Percentiles rank a stretch among this genome's conserved stretches.
Evolutionary conservation across 805 yeast genomes (phyloP).

Genomic region (Ogataea nakhonphanomensis): DNA sequence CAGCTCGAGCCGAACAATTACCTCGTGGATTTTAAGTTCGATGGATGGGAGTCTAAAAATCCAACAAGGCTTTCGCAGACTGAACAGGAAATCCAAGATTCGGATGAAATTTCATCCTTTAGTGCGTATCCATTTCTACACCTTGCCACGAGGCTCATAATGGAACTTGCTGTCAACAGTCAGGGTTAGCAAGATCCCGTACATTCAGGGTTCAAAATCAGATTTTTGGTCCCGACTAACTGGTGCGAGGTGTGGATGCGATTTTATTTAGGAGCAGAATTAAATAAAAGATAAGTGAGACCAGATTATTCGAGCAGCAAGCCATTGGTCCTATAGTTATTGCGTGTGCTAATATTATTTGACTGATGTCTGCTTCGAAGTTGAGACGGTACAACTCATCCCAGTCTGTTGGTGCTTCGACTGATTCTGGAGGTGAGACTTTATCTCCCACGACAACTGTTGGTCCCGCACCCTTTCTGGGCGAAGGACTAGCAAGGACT

Average conservation of each 20-base stretch:
- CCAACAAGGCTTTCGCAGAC: conserved; percentile 37
- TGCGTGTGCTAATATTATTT: not conserved
- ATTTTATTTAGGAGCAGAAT: conserved; percentile 2
- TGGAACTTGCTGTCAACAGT: conserved; percentile 95
- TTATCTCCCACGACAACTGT: conserved; percentile 11
- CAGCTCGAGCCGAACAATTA: conserved; percentile 95
- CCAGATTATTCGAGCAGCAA: not conserved
- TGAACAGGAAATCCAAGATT: conserved; percentile 30
- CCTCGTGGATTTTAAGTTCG: conserved; percentile 94
- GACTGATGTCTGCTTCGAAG: conserved; percentile 3
- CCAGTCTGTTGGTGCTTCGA: conserved; percentile 4
- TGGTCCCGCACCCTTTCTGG: conserved; percentile 10
- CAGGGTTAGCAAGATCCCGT: conserved; percentile 38
- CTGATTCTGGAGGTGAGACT: conserved; percentile 6
- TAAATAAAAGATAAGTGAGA: conserved; percentile 6
- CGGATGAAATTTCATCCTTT: conserved; percentile 82
- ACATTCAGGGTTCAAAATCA: not conserved
- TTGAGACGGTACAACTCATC: conserved; percentile 3
- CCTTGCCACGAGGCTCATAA: conserved; percentile 84
- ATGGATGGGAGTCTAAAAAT: conserved; percentile 80
- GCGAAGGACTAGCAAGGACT: not conserved
- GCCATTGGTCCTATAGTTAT: not conserved
- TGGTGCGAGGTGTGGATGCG: conserved; percentile 2
- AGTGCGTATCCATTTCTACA: conserved; percentile 95
- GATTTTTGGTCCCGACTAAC: too few relatives aligned